These are phyloP conservation scores for Pythium rhizo-oryzae DNA, from an alignment of 352 stramenopile species.

Conservation along the genomic window DNA sequence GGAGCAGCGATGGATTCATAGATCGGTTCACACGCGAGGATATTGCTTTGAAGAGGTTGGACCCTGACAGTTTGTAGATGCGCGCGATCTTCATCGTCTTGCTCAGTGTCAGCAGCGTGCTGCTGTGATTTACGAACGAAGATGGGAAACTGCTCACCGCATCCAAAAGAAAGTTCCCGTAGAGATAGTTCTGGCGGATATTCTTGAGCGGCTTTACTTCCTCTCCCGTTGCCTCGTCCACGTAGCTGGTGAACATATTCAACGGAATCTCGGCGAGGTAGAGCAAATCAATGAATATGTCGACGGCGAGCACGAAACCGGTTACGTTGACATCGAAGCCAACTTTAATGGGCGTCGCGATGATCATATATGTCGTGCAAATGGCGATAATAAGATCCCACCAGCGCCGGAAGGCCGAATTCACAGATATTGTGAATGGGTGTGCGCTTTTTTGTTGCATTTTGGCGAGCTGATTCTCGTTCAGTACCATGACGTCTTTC, in stretches of 20 bases:
- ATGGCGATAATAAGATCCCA: conserved; percentile 62
- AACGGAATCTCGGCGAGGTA: conserved; percentile 59
- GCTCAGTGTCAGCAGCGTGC: conserved; percentile 42
- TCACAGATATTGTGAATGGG: conserved; percentile 58
- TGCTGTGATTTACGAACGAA: conserved; percentile 38
- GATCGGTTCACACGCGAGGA: conserved; percentile 55
- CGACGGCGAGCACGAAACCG: conserved; percentile 41
- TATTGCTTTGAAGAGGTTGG: conserved; percentile 51
- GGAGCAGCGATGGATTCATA: conserved; percentile 70
- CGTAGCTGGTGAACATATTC: conserved; percentile 71
- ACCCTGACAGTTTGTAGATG: conserved; percentile 55
- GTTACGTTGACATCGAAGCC: conserved; percentile 44
- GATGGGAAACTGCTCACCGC: conserved; percentile 58
- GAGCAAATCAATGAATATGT: conserved; percentile 55
- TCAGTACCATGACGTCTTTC: conserved; percentile 64
- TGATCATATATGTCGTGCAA: conserved; percentile 55
- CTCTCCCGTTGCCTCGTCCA: conserved; percentile 61
- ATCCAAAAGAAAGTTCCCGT: conserved; percentile 58
- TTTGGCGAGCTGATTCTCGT: conserved; percentile 56
- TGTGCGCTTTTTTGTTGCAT: conserved; percentile 55
- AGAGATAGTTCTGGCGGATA: conserved; percentile 57
- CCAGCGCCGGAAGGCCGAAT: conserved; percentile 63
- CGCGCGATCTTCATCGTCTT: conserved; percentile 64
- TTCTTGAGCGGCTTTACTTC: conserved; percentile 61
- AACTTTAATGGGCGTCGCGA: conserved; percentile 58